These are phyloP conservation scores for Rossbeevera mucosa DNA, from an alignment of 768 basidiomycete species.

Conservation along the genomic window DNA sequence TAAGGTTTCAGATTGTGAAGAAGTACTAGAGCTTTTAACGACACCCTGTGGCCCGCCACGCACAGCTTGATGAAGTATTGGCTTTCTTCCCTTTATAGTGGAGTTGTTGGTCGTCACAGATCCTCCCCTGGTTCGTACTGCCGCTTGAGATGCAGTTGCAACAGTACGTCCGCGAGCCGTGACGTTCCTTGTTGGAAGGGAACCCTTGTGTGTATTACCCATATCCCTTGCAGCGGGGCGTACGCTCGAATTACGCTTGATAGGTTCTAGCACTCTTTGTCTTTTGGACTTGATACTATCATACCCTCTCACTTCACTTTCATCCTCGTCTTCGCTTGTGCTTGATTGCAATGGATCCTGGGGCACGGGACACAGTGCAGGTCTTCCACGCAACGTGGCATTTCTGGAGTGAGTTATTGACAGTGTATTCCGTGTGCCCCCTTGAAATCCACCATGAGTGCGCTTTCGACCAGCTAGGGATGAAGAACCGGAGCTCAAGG, in stretches of 20 bases:
- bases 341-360: constrained; percentile 18
- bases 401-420: constrained; percentile 12
- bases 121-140: constrained; percentile 8
- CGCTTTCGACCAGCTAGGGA: constrained; percentile 42
- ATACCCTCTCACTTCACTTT: constrained; percentile 8
- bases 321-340: constrained; percentile 22
- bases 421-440: not conserved
- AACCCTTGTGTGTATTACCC: constrained; percentile 12
- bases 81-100: constrained; percentile 14
- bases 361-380: not conserved
- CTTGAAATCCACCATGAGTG: constrained; percentile 16
- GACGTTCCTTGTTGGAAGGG: constrained; percentile 9
- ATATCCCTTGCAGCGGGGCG: constrained; percentile 20
- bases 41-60: constrained; percentile 11
- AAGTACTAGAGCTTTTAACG: constrained; percentile 21
- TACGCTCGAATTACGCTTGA: constrained; percentile 23
- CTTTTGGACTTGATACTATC: constrained; percentile 17
- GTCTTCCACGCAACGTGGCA: constrained; percentile 28
- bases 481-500: constrained; percentile 35
- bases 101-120: constrained; percentile 8
- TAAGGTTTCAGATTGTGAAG: constrained; percentile 26
- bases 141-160: constrained; percentile 8
- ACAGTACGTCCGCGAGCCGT: constrained; percentile 9
- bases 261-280: constrained; percentile 25
- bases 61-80: constrained; percentile 7